These are phyloP conservation scores for Hirsutella thompsonii DNA, from an alignment of 2,329 filamentous ascomycete genomes.

Conservation along the genomic window DNA sequence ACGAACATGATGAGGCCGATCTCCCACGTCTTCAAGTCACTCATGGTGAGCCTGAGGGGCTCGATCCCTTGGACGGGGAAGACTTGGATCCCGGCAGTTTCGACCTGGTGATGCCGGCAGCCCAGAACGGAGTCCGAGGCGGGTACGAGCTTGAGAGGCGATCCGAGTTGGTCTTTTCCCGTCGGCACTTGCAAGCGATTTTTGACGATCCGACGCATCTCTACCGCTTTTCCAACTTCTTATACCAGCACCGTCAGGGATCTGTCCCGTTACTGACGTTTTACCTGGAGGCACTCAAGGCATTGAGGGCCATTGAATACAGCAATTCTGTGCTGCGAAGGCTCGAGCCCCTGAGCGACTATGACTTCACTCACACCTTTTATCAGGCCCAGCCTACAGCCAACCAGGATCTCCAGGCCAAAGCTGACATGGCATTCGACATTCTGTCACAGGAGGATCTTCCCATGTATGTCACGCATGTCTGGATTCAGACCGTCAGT, in stretches of 20 bases:
- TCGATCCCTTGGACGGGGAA: constrained; percentile 22
- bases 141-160: constrained; percentile 44
- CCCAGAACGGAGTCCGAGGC: constrained; percentile 1
- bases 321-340: constrained; percentile 39
- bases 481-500: constrained; percentile 55
- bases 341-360: constrained; percentile 4
- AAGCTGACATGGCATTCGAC: constrained; percentile 50
- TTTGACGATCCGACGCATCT: constrained; percentile 51
- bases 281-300: constrained; percentile 60
- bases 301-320: constrained; percentile 56
- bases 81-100: constrained; percentile 25
- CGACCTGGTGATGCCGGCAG: constrained; percentile 16
- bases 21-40: constrained; percentile 5
- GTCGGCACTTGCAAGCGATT: constrained; percentile 50
- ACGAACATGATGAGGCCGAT: neutral
- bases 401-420: constrained; percentile 47
- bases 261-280: constrained; percentile 57
- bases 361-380: constrained; percentile 6
- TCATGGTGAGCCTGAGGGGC: constrained; percentile 12
- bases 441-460: constrained; percentile 52
- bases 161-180: constrained; percentile 53
- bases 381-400: constrained; percentile 22
- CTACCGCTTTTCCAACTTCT: constrained; percentile 53
- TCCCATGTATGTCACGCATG: constrained; percentile 56
- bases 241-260: constrained; percentile 43